Evolutionary conservation across 2,329 filamentous ascomycete species (phyloP), one percentile per base, ranked within the genome.

Genomic region (Monilinia fructigena): DNA sequence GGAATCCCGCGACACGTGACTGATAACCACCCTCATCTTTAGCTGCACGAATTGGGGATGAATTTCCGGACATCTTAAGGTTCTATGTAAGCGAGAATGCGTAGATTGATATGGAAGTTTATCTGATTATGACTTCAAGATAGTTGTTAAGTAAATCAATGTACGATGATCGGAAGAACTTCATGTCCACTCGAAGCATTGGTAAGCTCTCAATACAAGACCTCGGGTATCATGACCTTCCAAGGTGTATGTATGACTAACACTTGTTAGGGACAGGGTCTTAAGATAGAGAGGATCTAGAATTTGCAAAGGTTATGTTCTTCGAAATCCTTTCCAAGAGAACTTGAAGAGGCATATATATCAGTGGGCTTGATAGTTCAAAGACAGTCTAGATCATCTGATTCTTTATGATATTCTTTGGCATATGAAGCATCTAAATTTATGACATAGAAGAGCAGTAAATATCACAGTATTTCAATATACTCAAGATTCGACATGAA

Each of bases 21-120:
- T 18, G 10, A 3, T 1, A 48, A 35, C 10, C 4, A 18, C 26
- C 10, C 26, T 38, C 45, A 16, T 48, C n/a, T 11, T 50, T 14
- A 60, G 45, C 45, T 48, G 16, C 23, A 60, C 58, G 45, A 18
- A 61, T 61, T 50, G 26, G 58, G 58, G 47, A 61, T 61, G n/a
- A 61, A 61, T 50, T 61, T 61, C 58, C 58, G 28, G 58, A 12
- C 1, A 38, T 28, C 38, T 8, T 6, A 8, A 18, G 42, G 11
- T 38, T 50, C 38, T 14, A 28, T 50, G 45, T 26, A n/a, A 12
- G 8, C 23, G 58, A 20, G 28, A 7, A 47, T 11, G 18, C 14
- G 35, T 23, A 8, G 31, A 0, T 7, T 60, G 56, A 48, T 48
- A 35, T 28, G 18, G 18, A 60, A 35, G 20, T 48, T 35, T 20